Percentiles rank a stretch among this genome's conserved stretches.
phyloP scores from a whole-genome alignment of 345 rosid species.

The Zanthoxylum bungeanum region DNA sequence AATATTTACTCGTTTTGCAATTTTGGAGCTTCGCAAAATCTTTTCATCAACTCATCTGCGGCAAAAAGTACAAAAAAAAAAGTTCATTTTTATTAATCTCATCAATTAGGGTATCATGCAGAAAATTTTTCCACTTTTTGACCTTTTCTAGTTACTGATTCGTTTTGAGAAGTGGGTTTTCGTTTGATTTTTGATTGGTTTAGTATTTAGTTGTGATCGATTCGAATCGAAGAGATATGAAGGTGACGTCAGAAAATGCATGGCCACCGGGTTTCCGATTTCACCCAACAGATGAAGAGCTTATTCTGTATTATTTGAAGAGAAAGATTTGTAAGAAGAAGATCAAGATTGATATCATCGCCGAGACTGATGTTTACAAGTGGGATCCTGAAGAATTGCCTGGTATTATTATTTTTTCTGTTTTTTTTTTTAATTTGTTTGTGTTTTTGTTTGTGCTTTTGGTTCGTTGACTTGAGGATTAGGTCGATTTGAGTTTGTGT shows the following conservation, averaged over 20 bases:
- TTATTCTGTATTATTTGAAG: conserved; percentile 69
- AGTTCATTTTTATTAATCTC: not conserved
- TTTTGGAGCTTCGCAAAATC: not conserved
- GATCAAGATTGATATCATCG: conserved; percentile 54
- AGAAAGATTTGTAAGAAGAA: conserved; percentile 64
- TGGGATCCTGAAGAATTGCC: conserved; percentile 94
- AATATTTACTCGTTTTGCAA: not conserved
- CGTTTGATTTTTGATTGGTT: not conserved
- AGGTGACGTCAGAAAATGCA: conserved; percentile 23
- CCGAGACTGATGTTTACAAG: conserved; percentile 83
- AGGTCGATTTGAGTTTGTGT: not conserved
- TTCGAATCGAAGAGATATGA: conserved; percentile 19
- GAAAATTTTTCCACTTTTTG: not conserved
- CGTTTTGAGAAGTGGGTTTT: not conserved
- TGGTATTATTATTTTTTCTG: conserved; percentile 33
- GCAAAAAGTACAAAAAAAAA: not conserved
- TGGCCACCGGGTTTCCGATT: conserved; percentile 96
- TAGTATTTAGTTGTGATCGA: not conserved
- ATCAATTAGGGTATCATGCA: not conserved
- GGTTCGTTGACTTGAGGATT: not conserved
- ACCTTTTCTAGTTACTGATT: not conserved
- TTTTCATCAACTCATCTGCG: not conserved
- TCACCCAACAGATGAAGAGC: conserved; percentile 95
- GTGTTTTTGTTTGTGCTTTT: not conserved
- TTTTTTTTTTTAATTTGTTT: not conserved